These are phyloP conservation scores for Setaria italica DNA, from an alignment of 202 grass and related monocot genomes.

Conservation along the genomic window DNA sequence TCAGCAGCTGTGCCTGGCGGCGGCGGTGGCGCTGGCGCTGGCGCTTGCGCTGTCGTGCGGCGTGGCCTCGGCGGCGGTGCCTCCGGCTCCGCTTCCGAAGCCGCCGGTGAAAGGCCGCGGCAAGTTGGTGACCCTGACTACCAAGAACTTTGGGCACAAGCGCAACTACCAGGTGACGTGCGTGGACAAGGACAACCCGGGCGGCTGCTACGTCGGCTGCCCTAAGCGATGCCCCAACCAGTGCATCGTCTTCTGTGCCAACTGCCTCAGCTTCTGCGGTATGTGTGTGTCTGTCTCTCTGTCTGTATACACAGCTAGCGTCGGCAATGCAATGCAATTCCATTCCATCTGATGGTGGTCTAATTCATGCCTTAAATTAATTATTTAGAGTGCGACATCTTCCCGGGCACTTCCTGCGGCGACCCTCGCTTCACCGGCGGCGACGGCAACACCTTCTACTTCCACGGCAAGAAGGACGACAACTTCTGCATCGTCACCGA, in stretches of 20 bases:
- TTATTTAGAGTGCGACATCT: conserved; percentile 21
- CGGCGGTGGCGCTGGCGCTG: background rate
- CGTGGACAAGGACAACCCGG: conserved; percentile 10
- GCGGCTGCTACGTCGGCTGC: conserved; percentile 28
- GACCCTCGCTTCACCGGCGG: conserved; percentile 75
- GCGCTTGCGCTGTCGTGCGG: background rate
- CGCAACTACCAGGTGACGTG: conserved; percentile 38
- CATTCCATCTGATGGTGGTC: no score
- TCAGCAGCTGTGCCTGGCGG: background rate
- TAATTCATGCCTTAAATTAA: no score
- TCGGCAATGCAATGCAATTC: no score
- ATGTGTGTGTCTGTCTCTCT: conserved; percentile 24
- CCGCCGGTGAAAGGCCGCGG: background rate
- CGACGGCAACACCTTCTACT: conserved; percentile 75
- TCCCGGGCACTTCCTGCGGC: conserved; percentile 51
- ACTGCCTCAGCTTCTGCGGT: conserved; percentile 58
- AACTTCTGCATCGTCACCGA: conserved; percentile 71
- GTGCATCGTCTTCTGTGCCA: conserved; percentile 56
- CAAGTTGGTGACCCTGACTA: background rate
- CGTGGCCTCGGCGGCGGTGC: background rate
- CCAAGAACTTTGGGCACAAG: background rate
- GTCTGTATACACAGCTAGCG: no score
- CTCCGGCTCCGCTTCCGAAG: no score
- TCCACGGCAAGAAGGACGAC: conserved; percentile 60
- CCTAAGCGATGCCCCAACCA: conserved; percentile 35